A percentile compares a stretch with the other conserved stretches of the same genome.
phyloP scores from a whole-genome alignment of 2,329 filamentous ascomycete genomes.

The Clarireedia sp. region DNA sequence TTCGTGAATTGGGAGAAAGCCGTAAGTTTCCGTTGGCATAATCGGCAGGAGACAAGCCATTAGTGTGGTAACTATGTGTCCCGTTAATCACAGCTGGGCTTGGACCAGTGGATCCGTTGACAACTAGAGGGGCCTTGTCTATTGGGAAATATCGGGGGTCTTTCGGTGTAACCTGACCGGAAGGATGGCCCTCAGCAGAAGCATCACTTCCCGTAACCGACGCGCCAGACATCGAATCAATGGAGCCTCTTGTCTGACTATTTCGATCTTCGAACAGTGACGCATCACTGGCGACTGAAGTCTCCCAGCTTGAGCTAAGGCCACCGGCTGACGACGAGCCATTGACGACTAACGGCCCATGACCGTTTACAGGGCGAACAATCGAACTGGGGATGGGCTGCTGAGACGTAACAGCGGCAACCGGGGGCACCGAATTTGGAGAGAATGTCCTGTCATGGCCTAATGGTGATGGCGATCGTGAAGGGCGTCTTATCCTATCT shows the following conservation, averaged over 20 bases:
- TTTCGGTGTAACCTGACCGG: conserved; percentile 23
- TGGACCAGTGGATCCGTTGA: conserved; percentile 19
- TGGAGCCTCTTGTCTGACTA: conserved; percentile 16
- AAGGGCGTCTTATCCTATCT: conserved; percentile 26
- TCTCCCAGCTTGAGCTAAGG: background rate
- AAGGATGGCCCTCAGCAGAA: conserved; percentile 17
- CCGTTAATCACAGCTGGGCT: conserved; percentile 9
- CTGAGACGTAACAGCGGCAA: conserved; percentile 16
- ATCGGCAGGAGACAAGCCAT: conserved; percentile 17
- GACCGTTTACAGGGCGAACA: conserved; percentile 22
- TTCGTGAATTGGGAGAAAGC: conserved; percentile 24
- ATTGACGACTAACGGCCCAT: conserved; percentile 27
- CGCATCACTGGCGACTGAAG: conserved; percentile 19
- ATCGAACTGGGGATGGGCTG: conserved; percentile 24
- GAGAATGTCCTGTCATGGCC: conserved; percentile 28
- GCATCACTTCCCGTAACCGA: conserved; percentile 22
- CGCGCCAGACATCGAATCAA: conserved; percentile 24
- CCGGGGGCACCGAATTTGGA: conserved; percentile 17
- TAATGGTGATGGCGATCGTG: conserved; percentile 30
- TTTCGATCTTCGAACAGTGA: conserved; percentile 21
- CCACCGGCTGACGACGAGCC: conserved; percentile 16
- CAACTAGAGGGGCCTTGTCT: conserved; percentile 19
- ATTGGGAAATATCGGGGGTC: conserved; percentile 14
- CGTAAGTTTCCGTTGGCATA: conserved; percentile 15
- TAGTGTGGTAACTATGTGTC: conserved; percentile 11